A percentile compares a stretch with the other conserved stretches of the same genome.
Evolutionary conservation across 352 stramenopile genomes (phyloP).

Genomic region (Globisporangium cederbergense): DNA sequence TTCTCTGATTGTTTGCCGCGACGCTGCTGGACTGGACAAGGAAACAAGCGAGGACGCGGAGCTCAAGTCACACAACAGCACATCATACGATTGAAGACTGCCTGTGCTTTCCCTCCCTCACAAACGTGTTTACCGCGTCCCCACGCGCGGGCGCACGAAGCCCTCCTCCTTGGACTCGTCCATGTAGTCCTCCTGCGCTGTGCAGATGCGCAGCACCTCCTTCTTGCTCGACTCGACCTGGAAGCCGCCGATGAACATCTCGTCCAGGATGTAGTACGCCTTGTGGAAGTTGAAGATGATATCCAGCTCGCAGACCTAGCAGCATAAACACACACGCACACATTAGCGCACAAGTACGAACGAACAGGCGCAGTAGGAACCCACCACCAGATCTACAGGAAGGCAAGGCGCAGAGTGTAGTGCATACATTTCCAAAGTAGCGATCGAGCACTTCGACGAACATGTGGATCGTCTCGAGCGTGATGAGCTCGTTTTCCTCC

Average conservation of each 20-base stretch:
- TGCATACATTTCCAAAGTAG: slow-evolving; percentile 93
- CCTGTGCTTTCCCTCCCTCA: background rate
- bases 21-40: background rate
- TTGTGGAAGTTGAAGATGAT: slow-evolving; percentile 99
- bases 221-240: slow-evolving; percentile 96
- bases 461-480: slow-evolving; percentile 97
- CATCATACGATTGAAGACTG: too few relatives aligned
- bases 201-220: slow-evolving; percentile 87
- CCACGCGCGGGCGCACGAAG: slow-evolving; percentile 59
- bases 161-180: slow-evolving; percentile 87
- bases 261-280: slow-evolving; percentile 99
- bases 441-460: slow-evolving; percentile 98
- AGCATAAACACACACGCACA: background rate
- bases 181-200: slow-evolving; percentile 89
- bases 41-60: background rate
- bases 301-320: slow-evolving; percentile 89
- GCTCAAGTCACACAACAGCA: slow-evolving; percentile 2
- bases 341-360: slow-evolving; percentile 22
- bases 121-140: slow-evolving; percentile 41
- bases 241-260: slow-evolving; percentile 98
- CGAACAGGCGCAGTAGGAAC: slow-evolving; percentile 45
- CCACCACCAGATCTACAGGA: too few relatives aligned
- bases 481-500: slow-evolving; percentile 97
- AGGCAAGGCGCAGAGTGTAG: too few relatives aligned
- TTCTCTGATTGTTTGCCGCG: background rate